phyloP scores from a whole-genome alignment of 2,329 filamentous ascomycete species.

The Stemphylium vesicarium region DNA sequence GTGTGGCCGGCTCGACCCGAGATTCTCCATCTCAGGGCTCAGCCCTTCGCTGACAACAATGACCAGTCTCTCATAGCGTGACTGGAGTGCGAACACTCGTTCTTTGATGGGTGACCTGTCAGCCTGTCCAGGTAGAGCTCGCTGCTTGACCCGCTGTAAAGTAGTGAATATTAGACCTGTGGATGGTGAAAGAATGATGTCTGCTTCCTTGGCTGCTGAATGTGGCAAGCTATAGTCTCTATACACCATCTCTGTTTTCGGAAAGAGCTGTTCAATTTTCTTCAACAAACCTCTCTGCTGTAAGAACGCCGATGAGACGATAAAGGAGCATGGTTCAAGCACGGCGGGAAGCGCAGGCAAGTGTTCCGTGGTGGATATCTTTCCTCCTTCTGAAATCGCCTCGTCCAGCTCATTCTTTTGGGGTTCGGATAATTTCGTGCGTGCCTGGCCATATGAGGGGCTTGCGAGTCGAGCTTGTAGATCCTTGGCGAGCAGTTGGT shows the following conservation, averaged over 20 bases:
- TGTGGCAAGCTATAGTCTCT: conserved; percentile 59
- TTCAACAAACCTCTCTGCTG: conserved; percentile 57
- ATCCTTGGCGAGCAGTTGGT: background rate
- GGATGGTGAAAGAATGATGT: conserved; percentile 73
- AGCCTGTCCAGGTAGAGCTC: conserved; percentile 67
- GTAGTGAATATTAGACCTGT: conserved; percentile 74
- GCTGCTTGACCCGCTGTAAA: conserved; percentile 75
- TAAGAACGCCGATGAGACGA: conserved; percentile 60
- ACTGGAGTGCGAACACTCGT: conserved; percentile 60
- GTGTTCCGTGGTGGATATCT: background rate
- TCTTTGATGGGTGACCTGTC: conserved; percentile 55
- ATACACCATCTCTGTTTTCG: conserved; percentile 63
- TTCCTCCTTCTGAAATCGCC: background rate
- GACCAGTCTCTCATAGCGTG: conserved; percentile 70
- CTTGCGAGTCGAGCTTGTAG: background rate
- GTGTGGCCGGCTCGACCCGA: conserved; percentile 29
- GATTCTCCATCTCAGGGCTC: conserved; percentile 31
- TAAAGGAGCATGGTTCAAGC: conserved; percentile 49
- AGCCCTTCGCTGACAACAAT: conserved; percentile 66
- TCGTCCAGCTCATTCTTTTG: background rate
- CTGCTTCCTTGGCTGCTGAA: conserved; percentile 63
- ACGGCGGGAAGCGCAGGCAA: conserved; percentile 33
- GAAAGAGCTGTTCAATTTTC: conserved; percentile 58
- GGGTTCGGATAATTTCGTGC: background rate
- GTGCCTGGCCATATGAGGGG: background rate